Conservation (phyloP, 345 rosid species). For the Eucalyptus rudis region DNA sequence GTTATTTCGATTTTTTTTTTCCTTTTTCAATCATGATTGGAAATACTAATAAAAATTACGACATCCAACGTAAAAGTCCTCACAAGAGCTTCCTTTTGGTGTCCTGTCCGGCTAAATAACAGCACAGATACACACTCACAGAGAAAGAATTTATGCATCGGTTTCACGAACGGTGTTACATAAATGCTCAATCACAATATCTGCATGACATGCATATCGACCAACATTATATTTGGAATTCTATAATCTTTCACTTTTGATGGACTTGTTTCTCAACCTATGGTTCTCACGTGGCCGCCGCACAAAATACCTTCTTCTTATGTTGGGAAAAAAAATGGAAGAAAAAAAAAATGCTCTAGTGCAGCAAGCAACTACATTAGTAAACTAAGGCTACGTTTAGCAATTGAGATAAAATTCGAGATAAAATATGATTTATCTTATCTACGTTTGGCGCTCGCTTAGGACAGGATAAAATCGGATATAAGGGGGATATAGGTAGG, state of each 20-base stretch:
- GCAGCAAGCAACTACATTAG: background rate
- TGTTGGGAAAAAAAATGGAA: background rate
- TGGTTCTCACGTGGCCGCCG: background rate
- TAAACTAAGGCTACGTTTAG: background rate
- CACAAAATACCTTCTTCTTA: background rate
- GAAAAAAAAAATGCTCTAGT: background rate
- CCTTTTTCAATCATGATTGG: background rate
- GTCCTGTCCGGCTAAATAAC: background rate
- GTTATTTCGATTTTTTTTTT: background rate
- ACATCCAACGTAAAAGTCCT: background rate
- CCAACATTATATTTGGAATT: background rate
- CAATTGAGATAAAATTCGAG: too few relatives aligned
- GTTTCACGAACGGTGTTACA: background rate
- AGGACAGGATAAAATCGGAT: too few relatives aligned
- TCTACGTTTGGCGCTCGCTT: too few relatives aligned
- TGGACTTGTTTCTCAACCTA: background rate
- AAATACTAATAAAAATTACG: background rate
- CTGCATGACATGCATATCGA: background rate
- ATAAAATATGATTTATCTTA: too few relatives aligned
- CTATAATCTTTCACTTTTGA: background rate
- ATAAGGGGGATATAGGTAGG: too few relatives aligned
- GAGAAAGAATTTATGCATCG: background rate
- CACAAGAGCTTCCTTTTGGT: background rate
- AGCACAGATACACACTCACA: background rate
- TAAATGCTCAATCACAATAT: background rate